These are phyloP conservation scores for Colletotrichum sp. DNA, from an alignment of 2,329 filamentous ascomycete genomes.

Conservation along the genomic window DNA sequence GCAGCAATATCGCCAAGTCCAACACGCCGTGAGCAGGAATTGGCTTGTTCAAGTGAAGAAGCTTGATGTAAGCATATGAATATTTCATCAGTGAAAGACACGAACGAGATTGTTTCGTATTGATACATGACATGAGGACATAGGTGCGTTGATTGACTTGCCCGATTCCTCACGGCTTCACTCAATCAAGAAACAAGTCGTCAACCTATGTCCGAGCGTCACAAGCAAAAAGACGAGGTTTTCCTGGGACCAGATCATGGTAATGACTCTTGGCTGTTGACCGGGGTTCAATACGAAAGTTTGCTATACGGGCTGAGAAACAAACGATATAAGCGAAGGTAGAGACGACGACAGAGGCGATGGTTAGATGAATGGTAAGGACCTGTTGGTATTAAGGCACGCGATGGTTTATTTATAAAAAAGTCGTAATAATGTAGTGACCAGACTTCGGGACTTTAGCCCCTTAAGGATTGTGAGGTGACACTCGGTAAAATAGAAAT, in stretches of 20 bases:
- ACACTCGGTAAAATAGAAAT: neutral
- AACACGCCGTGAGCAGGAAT: neutral
- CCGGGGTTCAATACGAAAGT: accelerated
- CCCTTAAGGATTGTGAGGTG: accelerated
- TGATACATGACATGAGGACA: neutral
- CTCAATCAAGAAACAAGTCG: neutral
- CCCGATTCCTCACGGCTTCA: neutral
- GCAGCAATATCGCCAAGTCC: neutral
- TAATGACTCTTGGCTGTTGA: neutral
- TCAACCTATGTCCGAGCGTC: neutral
- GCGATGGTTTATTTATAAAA: neutral
- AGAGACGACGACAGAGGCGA: neutral
- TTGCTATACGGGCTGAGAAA: neutral
- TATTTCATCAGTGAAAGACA: neutral
- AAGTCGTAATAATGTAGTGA: neutral
- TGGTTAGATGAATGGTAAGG: neutral
- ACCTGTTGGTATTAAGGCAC: neutral
- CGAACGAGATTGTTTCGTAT: accelerated
- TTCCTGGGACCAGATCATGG: neutral
- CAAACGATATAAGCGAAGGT: accelerated
- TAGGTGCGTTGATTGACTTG: neutral
- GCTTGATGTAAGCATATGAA: neutral
- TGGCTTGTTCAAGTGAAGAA: neutral
- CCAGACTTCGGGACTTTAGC: neutral
- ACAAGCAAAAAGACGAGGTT: neutral